These are phyloP conservation scores for Phaffia tasmanica DNA, from an alignment of 768 basidiomycete species.

Conservation along the genomic window DNA sequence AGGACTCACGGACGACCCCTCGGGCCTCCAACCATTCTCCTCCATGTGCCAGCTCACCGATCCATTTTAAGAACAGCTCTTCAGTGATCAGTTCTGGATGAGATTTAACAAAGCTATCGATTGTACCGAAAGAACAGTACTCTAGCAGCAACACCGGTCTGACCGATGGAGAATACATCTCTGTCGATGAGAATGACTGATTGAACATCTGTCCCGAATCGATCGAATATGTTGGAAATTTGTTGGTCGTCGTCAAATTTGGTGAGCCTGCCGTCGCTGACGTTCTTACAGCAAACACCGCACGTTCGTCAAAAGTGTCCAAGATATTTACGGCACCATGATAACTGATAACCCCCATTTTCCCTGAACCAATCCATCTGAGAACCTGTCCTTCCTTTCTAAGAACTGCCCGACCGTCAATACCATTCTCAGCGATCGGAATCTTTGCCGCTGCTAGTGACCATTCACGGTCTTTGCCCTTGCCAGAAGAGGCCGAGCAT, in stretches of 20 bases:
- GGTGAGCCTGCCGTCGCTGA: too few relatives aligned
- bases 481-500: conserved; percentile 1
- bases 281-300: too few relatives aligned
- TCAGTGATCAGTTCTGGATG: conserved; percentile 32
- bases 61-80: conserved; percentile 36
- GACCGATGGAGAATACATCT: neutral
- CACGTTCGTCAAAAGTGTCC: too few relatives aligned
- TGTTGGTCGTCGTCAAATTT: too few relatives aligned
- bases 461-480: conserved; percentile 16
- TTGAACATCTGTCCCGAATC: conserved; percentile 12
- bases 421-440: conserved; percentile 4
- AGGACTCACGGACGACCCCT: conserved; percentile 39
- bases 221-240: too few relatives aligned
- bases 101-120: conserved; percentile 33
- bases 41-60: conserved; percentile 34
- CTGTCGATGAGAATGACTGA: neutral
- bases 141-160: conserved; percentile 34
- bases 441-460: conserved; percentile 1
- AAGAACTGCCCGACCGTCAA: conserved; percentile 1
- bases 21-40: conserved; percentile 38
- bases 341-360: neutral
- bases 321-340: neutral
- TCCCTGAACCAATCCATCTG: neutral
- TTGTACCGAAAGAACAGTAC: conserved; percentile 33
- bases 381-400: conserved; percentile 6